These are phyloP conservation scores for Triglochin maritima DNA, from an alignment of 106 monocot species.

Conservation along the genomic window DNA sequence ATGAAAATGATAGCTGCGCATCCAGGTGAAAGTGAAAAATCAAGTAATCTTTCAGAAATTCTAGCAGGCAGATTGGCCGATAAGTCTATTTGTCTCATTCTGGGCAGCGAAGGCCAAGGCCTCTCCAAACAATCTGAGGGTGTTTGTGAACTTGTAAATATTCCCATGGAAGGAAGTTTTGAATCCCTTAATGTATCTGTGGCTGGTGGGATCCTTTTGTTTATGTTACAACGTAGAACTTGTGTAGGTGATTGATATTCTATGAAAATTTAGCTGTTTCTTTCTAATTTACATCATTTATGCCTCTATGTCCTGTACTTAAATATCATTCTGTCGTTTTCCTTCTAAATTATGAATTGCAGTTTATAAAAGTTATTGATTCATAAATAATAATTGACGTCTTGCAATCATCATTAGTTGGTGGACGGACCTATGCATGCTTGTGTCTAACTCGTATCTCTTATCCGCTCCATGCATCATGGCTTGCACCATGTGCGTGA, in stretches of 20 bases:
- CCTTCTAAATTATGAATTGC: too few relatives aligned
- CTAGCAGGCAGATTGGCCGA: constrained; percentile 33
- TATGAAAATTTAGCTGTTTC: background rate
- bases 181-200: constrained; percentile 97
- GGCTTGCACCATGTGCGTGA: too few relatives aligned
- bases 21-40: constrained; percentile 28
- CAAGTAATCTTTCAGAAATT: constrained; percentile 21
- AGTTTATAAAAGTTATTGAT: too few relatives aligned
- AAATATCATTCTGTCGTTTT: too few relatives aligned
- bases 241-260: background rate
- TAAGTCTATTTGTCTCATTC: constrained; percentile 54
- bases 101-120: constrained; percentile 88
- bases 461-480: too few relatives aligned
- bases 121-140: constrained; percentile 42
- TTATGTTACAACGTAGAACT: constrained; percentile 40
- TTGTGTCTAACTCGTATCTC: too few relatives aligned
- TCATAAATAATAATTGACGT: too few relatives aligned
- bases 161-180: constrained; percentile 76
- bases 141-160: constrained; percentile 56
- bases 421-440: too few relatives aligned
- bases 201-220: constrained; percentile 92
- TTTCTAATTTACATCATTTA: too few relatives aligned
- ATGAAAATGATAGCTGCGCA: constrained; percentile 81
- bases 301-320: too few relatives aligned
- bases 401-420: too few relatives aligned